These are phyloP conservation scores for Talaromyces stipitatus DNA, from an alignment of 495 filamentous ascomycete genomes.

Conservation along the genomic window DNA sequence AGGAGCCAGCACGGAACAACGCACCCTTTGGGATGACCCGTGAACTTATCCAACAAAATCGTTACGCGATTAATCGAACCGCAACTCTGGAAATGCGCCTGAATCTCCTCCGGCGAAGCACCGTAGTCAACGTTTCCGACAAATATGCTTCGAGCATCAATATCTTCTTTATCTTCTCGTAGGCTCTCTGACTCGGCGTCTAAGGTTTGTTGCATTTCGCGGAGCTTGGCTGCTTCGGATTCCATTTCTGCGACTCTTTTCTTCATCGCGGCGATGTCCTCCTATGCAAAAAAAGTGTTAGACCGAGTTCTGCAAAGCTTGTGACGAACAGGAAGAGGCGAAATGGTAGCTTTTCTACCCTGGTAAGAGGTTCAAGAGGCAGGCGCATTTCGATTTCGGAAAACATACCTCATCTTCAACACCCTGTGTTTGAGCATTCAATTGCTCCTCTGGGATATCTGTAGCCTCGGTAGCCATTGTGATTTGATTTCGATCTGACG, in stretches of 20 bases:
- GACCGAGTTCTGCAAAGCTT: background rate
- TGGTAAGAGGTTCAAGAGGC: background rate
- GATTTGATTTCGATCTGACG: slow-evolving; percentile 1
- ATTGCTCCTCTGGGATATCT: slow-evolving; percentile 32
- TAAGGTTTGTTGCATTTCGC: slow-evolving; percentile 89
- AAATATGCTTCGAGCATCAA: slow-evolving; percentile 93
- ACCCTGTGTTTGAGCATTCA: slow-evolving; percentile 31
- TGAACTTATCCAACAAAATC: slow-evolving; percentile 95
- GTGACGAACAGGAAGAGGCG: background rate
- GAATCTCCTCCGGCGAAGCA: slow-evolving; percentile 95
- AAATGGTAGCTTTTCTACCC: too few relatives aligned
- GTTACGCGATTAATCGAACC: slow-evolving; percentile 98
- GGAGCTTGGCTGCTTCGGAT: slow-evolving; percentile 87
- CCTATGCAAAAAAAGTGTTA: slow-evolving; percentile 38
- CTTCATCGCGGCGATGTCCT: slow-evolving; percentile 98
- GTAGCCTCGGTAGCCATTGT: slow-evolving; percentile 32
- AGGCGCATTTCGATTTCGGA: background rate
- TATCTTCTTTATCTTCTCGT: slow-evolving; percentile 89
- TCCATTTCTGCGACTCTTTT: slow-evolving; percentile 98
- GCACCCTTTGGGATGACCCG: slow-evolving; percentile 96
- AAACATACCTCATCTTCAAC: slow-evolving; percentile 38
- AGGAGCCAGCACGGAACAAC: slow-evolving; percentile 27
- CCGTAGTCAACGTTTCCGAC: slow-evolving; percentile 99
- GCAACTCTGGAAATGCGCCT: slow-evolving; percentile 96
- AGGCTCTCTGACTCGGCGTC: slow-evolving; percentile 78